phyloP scores from a whole-genome alignment of 2,329 filamentous ascomycete genomes.

The Cordyceps javanica region DNA sequence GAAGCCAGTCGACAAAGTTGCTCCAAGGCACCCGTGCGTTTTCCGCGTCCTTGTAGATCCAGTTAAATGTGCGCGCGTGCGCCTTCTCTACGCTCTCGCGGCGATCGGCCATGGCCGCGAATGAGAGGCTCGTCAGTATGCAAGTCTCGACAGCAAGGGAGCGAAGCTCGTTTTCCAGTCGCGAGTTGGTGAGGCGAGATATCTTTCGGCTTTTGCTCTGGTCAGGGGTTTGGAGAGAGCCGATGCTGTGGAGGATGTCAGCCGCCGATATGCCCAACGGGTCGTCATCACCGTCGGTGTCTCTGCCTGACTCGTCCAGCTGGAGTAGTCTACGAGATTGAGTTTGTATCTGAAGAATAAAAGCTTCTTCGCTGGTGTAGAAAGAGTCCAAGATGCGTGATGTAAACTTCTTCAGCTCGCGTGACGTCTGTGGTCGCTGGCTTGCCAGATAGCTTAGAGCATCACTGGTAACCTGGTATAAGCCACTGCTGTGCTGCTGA shows the following conservation, averaged over 20 bases:
- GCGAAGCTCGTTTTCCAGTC: neutral
- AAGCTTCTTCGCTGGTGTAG: neutral
- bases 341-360: neutral
- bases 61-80: constrained; percentile 8
- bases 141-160: neutral
- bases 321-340: neutral
- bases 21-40: neutral
- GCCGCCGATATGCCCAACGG: neutral
- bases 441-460: neutral
- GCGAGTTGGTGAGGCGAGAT: neutral
- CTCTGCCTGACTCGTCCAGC: neutral
- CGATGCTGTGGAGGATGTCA: neutral
- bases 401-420: neutral
- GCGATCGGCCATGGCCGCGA: neutral
- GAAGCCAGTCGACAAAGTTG: constrained; percentile 21
- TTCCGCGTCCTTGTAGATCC: constrained; percentile 2
- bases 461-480: neutral
- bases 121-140: neutral
- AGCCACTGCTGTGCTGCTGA: neutral
- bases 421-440: neutral
- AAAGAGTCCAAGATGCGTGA: neutral
- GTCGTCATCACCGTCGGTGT: neutral
- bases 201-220: neutral
- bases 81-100: constrained; percentile 3
- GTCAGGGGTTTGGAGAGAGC: neutral